A percentile compares a stretch with the other conserved stretches of the same genome.
Conservation (phyloP, 768 basidiomycete genomes). For the Dioszegia aurantiaca region DNA sequence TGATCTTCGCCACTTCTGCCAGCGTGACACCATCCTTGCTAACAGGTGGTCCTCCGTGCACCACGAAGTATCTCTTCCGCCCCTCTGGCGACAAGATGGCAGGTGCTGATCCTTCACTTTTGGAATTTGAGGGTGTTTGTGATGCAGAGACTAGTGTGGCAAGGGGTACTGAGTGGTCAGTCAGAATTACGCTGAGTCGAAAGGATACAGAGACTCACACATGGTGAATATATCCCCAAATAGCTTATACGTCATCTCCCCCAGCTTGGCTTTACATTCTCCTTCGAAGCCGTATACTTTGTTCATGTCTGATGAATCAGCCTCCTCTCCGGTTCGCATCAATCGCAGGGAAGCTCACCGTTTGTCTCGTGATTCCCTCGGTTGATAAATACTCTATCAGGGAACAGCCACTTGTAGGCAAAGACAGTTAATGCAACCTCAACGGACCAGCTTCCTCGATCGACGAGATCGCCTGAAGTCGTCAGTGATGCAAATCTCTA, state of each 20-base stretch:
- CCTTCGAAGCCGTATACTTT: constrained; percentile 59
- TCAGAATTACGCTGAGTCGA: background rate
- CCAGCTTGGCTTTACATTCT: constrained; percentile 94
- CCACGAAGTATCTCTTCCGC: constrained; percentile 83
- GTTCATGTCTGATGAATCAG: constrained; percentile 81
- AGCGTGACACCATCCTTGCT: constrained; percentile 92
- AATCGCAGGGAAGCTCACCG: constrained; percentile 19
- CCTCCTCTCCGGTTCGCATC: constrained; percentile 3
- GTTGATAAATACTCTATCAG: constrained; percentile 84
- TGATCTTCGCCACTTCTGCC: constrained; percentile 84
- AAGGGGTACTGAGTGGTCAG: constrained; percentile 68
- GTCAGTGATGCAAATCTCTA: constrained; percentile 63
- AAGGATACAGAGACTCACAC: constrained; percentile 57
- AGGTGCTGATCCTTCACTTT: constrained; percentile 52
- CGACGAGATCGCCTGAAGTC: constrained; percentile 14
- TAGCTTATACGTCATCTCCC: constrained; percentile 92
- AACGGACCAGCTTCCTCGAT: constrained; percentile 48
- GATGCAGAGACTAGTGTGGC: constrained; percentile 79
- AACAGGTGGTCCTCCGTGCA: constrained; percentile 87
- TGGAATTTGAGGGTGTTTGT: constrained; percentile 56
- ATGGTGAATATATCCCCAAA: constrained; percentile 91
- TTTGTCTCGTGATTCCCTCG: constrained; percentile 76
- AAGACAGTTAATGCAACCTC: constrained; percentile 80
- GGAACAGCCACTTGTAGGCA: constrained; percentile 96
- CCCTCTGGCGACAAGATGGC: constrained; percentile 80